Base-by-base conservation (phyloP, 192 early-diverging fungal genomes). In the Glomus cerebriforme region DNA sequence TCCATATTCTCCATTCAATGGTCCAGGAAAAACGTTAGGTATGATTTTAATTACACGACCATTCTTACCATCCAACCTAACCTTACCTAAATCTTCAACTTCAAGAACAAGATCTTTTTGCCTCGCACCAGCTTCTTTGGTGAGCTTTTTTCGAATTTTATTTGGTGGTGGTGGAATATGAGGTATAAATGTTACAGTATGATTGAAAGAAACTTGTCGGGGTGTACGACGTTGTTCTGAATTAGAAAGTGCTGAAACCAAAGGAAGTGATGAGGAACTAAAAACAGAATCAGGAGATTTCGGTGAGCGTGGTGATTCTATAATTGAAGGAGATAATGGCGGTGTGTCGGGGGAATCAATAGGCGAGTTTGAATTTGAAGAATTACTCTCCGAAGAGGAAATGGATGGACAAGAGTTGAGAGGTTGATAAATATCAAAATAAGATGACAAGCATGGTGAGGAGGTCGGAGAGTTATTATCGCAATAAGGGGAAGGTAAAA, bases 41-140 rank as follows among this genome's bases (percentile, higher is more conserved):
- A 13, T 13, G 9, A 63, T 63, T 63, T 63, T 63, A 13, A 63
- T 63, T 2, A 63, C 27, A 24, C 62, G n/a, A 9, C 62, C 62
- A 63, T 63, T 63, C 24, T 63, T 63, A 63, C 62, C 62, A 63
- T 63, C 62, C 19, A 63, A 24, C 24, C 62, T 63, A 63, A 63
- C 62, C 15, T 63, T 63, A 29, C 62, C 62, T 26, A 63, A 63
- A 63, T 29, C 62, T 63, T 63, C 62, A 63, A 63, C 27, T 29
- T 63, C 26, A 12, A 63, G 17, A 63, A 63, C 3, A 0, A 63
- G 24, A 63, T 63, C 62, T 63, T 63, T 63, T 15, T 63, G 62
- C 27, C 27, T 63, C 12, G 19, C 13, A 63, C 24, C 10, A 4
- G 62, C 62, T 26, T 63, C 62, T 63, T 19, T 63, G 3, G 62